Conservation (phyloP, 768 basidiomycete genomes). For the Boletus speciosus region DNA sequence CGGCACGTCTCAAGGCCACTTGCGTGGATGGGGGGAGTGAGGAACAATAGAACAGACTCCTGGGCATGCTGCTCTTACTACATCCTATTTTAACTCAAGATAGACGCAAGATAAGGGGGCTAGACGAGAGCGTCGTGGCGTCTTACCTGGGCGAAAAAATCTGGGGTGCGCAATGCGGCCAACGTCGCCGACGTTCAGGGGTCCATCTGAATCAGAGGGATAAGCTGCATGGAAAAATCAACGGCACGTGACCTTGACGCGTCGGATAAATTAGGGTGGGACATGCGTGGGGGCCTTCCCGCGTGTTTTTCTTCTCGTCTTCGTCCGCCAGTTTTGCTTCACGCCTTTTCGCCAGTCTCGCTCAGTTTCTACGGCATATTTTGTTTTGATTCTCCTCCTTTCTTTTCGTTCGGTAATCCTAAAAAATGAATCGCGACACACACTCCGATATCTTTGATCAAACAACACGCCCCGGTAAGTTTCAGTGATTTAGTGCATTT, state of each 20-base stretch:
- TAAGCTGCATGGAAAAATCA: conserved; percentile 5
- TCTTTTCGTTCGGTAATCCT: conserved; percentile 12
- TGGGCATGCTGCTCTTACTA: conserved; percentile 29
- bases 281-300: conserved; percentile 16
- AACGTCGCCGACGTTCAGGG: not conserved
- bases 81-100: not conserved
- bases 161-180: conserved; percentile 1
- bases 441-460: conserved; percentile 43
- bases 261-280: conserved; percentile 25
- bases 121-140: not conserved
- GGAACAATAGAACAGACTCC: conserved; percentile 44
- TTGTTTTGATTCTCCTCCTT: conserved; percentile 12
- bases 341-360: conserved; percentile 20
- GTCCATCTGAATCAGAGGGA: not conserved
- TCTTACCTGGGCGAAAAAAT: conserved; percentile 5
- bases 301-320: conserved; percentile 27
- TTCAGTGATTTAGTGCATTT: not conserved
- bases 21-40: conserved; percentile 44
- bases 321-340: conserved; percentile 21
- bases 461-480: conserved; percentile 30
- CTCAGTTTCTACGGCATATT: conserved; percentile 7
- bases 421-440: conserved; percentile 32
- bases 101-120: not conserved
- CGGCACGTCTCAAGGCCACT: conserved; percentile 45
- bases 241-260: conserved; percentile 28